Evolutionary conservation across 2,329 filamentous ascomycete genomes (phyloP).

Genomic region (Alternaria hordeiaustralica): DNA sequence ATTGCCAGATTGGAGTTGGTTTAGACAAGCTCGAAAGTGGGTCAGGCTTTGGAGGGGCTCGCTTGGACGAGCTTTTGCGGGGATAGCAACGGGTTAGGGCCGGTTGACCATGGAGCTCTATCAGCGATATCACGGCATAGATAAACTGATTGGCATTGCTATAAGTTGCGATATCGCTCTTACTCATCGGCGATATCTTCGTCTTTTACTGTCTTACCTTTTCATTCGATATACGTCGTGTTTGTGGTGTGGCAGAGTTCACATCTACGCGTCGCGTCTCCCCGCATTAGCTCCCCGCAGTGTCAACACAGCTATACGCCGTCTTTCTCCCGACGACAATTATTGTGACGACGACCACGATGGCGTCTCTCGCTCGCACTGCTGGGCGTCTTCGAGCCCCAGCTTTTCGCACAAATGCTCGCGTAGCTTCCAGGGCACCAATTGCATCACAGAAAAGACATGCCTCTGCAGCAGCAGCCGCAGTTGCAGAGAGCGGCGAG

Average conservation of each 20-base stretch:
- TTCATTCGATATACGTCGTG: background rate
- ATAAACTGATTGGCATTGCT: background rate
- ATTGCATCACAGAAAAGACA: constrained; percentile 34
- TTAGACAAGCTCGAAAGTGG: constrained; percentile 8
- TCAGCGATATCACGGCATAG: constrained; percentile 8
- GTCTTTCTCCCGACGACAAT: background rate
- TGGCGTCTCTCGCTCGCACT: constrained; percentile 44
- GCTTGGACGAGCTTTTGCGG: constrained; percentile 23
- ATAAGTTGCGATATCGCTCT: constrained; percentile 17
- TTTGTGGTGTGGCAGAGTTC: background rate
- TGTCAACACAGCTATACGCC: background rate
- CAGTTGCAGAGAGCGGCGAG: constrained; percentile 45
- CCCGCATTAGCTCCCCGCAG: constrained; percentile 2
- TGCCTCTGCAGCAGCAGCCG: constrained; percentile 41
- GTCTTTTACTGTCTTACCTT: too few species aligned
- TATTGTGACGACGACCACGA: constrained; percentile 15
- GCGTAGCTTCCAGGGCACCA: constrained; percentile 23
- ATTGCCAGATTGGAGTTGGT: constrained; percentile 10
- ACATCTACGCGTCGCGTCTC: background rate
- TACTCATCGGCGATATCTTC: background rate
- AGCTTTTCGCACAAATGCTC: constrained; percentile 23
- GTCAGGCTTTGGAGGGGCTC: constrained; percentile 12
- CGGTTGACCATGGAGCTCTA: constrained; percentile 13
- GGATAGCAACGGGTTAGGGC: constrained; percentile 28
- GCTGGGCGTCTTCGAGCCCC: constrained; percentile 28